Conservation (phyloP, 108 stramenopile genomes). For the Cylindrotheca closterium region DNA sequence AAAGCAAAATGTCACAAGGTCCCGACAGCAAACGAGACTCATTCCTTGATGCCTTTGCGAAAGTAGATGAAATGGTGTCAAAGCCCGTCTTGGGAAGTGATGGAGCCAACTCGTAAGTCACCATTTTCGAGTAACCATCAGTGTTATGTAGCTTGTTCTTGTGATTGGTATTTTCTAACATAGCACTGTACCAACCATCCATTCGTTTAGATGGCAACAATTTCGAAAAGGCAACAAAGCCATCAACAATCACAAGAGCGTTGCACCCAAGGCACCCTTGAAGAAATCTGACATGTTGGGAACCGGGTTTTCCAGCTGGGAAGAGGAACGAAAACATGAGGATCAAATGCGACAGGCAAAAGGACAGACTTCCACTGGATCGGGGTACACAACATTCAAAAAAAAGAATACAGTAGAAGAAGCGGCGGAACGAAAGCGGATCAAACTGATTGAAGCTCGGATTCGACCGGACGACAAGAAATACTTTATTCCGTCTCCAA, state of each 20-base stretch:
- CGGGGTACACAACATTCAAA: conserved; percentile 71
- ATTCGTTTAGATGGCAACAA: conserved; percentile 48
- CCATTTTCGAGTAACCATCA: conserved; percentile 16
- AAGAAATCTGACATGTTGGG: conserved; percentile 67
- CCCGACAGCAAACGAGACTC: neutral
- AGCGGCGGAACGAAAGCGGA: conserved; percentile 43
- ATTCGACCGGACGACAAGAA: conserved; percentile 62
- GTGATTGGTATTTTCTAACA: neutral
- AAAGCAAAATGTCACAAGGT: too few species aligned
- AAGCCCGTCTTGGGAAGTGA: conserved; percentile 83
- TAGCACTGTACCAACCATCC: neutral
- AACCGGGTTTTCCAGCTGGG: conserved; percentile 58
- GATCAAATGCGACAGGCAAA: conserved; percentile 51
- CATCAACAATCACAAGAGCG: conserved; percentile 6
- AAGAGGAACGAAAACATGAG: conserved; percentile 72
- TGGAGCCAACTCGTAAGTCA: conserved; percentile 52
- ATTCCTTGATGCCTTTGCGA: conserved; percentile 61
- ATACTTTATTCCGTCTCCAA: conserved; percentile 59
- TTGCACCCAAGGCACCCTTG: conserved; percentile 70
- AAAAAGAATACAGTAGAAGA: conserved; percentile 54
- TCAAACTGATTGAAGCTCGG: conserved; percentile 49
- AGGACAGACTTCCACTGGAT: conserved; percentile 47
- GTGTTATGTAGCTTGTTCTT: neutral
- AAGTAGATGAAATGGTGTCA: conserved; percentile 74
- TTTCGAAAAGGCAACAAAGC: conserved; percentile 44